These are phyloP conservation scores for Penicillium sp. DNA, from an alignment of 2,329 filamentous ascomycete genomes.

Conservation along the genomic window DNA sequence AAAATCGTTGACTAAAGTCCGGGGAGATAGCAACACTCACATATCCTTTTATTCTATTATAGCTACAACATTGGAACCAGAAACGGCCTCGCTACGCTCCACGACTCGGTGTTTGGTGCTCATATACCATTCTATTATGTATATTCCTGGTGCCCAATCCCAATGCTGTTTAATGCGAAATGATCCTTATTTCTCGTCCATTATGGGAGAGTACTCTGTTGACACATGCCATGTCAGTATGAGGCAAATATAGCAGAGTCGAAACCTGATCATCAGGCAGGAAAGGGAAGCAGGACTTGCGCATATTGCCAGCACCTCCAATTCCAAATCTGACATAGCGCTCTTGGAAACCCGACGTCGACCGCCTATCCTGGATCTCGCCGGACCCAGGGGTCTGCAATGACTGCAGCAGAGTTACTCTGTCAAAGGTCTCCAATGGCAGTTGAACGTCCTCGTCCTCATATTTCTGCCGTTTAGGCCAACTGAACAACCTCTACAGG, in stretches of 20 bases:
- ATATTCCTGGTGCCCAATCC: too few relatives aligned
- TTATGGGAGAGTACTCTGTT: slow-evolving; percentile 6
- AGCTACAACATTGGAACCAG: too few relatives aligned
- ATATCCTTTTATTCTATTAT: neutral
- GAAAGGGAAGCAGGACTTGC: slow-evolving; percentile 15
- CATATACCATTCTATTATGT: neutral
- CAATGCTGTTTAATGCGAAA: neutral
- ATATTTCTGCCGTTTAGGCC: slow-evolving; percentile 9
- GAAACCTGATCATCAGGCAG: neutral
- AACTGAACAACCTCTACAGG: slow-evolving; percentile 13
- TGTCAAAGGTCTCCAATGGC: slow-evolving; percentile 1
- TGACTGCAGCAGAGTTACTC: slow-evolving; percentile 3
- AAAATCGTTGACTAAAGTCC: neutral
- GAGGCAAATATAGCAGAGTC: neutral
- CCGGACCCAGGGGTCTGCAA: slow-evolving; percentile 4
- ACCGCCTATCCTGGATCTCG: neutral
- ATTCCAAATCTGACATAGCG: slow-evolving; percentile 19
- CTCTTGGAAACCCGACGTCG: slow-evolving; percentile 4
- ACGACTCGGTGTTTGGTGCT: too few relatives aligned
- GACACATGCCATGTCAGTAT: slow-evolving; percentile 2
- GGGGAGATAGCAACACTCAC: neutral
- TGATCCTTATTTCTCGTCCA: neutral
- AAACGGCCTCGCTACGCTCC: neutral
- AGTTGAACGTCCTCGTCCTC: slow-evolving; percentile 11
- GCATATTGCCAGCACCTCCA: slow-evolving; percentile 20